These are phyloP conservation scores for Lasiodiplodia hormozganensis DNA, from an alignment of 2,329 filamentous ascomycete species.

Conservation along the genomic window DNA sequence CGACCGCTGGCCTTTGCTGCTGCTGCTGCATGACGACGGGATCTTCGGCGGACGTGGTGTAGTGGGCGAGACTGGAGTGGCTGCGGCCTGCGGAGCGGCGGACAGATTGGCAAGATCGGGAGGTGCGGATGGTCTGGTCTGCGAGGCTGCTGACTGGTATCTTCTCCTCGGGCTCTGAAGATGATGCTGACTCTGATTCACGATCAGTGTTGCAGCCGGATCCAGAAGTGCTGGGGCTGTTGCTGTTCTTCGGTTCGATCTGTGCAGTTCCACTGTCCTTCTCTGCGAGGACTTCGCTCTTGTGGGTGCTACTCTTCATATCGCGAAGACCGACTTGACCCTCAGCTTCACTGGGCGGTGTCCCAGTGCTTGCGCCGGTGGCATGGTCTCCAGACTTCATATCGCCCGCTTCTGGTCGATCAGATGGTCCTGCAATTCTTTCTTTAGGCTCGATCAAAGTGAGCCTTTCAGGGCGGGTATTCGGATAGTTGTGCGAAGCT, in stretches of 20 bases:
- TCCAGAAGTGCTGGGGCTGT: neutral
- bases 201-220: neutral
- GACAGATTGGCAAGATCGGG: conserved; percentile 4
- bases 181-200: neutral
- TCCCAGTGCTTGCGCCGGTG: neutral
- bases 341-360: neutral
- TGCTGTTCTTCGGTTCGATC: neutral
- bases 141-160: conserved; percentile 12
- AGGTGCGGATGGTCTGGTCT: neutral
- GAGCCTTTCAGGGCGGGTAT: conserved; percentile 13
- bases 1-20: neutral
- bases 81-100: conserved; percentile 30
- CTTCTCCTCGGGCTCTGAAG: conserved; percentile 10
- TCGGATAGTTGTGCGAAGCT: conserved; percentile 30
- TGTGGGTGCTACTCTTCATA: neutral
- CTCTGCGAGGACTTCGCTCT: too few species aligned
- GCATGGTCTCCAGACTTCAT: neutral
- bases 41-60: conserved; percentile 32
- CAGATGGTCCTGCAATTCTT: neutral
- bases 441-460: conserved; percentile 1
- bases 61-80: conserved; percentile 32
- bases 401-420: neutral
- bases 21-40: neutral
- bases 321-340: neutral
- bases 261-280: neutral